Evolutionary conservation across 2,329 filamentous ascomycete species (phyloP).

Genomic region (Aspergillus nomiae): DNA sequence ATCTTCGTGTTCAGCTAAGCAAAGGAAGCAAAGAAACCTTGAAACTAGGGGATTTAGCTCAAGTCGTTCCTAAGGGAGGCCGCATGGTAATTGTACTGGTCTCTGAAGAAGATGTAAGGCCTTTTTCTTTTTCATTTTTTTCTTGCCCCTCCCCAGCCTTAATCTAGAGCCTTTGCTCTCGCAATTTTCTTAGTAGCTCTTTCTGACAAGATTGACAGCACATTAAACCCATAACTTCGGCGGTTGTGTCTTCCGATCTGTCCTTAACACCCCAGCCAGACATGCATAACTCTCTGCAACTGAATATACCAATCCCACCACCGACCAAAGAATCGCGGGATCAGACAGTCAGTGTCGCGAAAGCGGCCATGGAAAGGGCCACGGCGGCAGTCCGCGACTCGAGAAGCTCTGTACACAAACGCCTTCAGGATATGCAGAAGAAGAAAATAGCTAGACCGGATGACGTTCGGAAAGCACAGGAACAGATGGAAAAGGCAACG

Average conservation of each 20-base stretch:
- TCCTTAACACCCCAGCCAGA: slow-evolving; percentile 48
- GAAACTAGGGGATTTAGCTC: slow-evolving; percentile 63
- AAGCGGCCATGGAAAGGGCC: slow-evolving; percentile 47
- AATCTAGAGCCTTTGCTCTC: neutral
- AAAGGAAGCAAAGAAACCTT: slow-evolving; percentile 56
- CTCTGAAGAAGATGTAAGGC: slow-evolving; percentile 63
- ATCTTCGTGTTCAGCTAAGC: slow-evolving; percentile 59
- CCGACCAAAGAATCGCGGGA: slow-evolving; percentile 50
- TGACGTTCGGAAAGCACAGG: slow-evolving; percentile 48
- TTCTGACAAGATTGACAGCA: slow-evolving; percentile 33
- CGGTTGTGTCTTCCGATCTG: slow-evolving; percentile 45
- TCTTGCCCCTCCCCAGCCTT: neutral
- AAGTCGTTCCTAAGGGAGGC: slow-evolving; percentile 66
- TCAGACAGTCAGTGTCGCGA: slow-evolving; percentile 42
- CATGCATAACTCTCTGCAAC: slow-evolving; percentile 46
- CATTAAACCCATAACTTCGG: slow-evolving; percentile 47
- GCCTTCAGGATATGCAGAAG: slow-evolving; percentile 46
- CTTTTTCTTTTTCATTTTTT: neutral
- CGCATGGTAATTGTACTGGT: slow-evolving; percentile 63
- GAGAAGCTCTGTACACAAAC: slow-evolving; percentile 48
- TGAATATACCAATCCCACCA: slow-evolving; percentile 49
- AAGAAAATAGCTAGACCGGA: slow-evolving; percentile 47
- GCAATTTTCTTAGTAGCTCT: neutral
- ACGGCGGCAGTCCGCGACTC: slow-evolving; percentile 43
- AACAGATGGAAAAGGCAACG: slow-evolving; percentile 51